Conservation (phyloP, 2,329 filamentous ascomycete genomes). For the Trichoderma semiorbis region DNA sequence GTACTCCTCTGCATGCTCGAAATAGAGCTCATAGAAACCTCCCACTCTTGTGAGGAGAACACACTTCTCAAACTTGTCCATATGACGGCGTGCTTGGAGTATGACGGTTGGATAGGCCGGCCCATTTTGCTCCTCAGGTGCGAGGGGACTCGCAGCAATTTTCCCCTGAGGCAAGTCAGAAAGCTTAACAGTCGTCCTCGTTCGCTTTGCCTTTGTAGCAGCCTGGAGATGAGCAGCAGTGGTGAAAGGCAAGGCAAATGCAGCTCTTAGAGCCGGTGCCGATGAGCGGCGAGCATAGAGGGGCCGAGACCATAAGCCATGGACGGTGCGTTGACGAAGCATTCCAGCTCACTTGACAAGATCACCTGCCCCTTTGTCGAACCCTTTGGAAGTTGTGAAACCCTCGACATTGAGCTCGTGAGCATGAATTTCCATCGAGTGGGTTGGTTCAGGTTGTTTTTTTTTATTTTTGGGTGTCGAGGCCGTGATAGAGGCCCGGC, state of each 20-base stretch:
- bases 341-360: conserved; percentile 16
- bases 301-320: conserved; percentile 8
- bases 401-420: not conserved
- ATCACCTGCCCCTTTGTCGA: not conserved
- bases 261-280: not conserved
- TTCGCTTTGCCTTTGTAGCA: conserved; percentile 56
- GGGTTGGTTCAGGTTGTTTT: not conserved
- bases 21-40: conserved; percentile 96
- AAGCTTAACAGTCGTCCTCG: conserved; percentile 50
- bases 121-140: conserved; percentile 37
- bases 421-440: not conserved
- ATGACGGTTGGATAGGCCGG: conserved; percentile 80
- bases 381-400: not conserved
- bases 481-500: not conserved
- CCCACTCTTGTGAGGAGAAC: conserved; percentile 89
- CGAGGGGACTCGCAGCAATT: conserved; percentile 31
- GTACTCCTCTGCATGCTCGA: conserved; percentile 88
- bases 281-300: not conserved
- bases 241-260: not conserved
- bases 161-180: conserved; percentile 56
- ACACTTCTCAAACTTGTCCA: conserved; percentile 86
- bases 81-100: conserved; percentile 81
- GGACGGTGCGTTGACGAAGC: conserved; percentile 19
- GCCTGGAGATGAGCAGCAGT: conserved; percentile 18
- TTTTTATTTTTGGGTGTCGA: not conserved